These are phyloP conservation scores for Mycena belliarum DNA, from an alignment of 768 basidiomycete species.

Conservation along the genomic window DNA sequence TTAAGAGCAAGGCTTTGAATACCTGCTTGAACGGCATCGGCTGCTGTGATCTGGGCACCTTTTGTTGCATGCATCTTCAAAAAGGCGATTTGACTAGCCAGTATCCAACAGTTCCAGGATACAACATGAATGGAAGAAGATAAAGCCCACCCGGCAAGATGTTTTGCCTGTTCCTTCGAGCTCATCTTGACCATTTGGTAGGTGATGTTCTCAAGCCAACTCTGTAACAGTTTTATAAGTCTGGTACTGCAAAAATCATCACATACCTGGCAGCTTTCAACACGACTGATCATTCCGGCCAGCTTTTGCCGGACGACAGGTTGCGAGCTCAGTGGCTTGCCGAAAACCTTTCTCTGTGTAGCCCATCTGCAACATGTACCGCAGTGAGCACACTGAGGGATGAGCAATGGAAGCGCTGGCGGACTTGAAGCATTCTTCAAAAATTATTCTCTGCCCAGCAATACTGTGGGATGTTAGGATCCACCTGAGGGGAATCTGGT, in stretches of 20 bases:
- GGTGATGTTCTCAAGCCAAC: slow-evolving; percentile 83
- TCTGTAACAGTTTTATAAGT: too few relatives aligned
- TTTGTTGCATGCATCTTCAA: slow-evolving; percentile 70
- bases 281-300: slow-evolving; percentile 70
- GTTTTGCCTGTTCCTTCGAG: slow-evolving; percentile 74
- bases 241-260: too few relatives aligned
- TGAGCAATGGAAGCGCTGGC: slow-evolving; percentile 21
- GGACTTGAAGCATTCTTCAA: slow-evolving; percentile 55
- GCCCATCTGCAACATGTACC: slow-evolving; percentile 68
- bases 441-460: slow-evolving; percentile 54
- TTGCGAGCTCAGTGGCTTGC: slow-evolving; percentile 81
- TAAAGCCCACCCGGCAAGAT: slow-evolving; percentile 67
- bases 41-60: slow-evolving; percentile 63
- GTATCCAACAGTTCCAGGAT: too few relatives aligned
- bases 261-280: slow-evolving; percentile 75
- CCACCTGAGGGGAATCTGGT: slow-evolving; percentile 69
- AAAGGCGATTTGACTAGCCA: slow-evolving; percentile 66
- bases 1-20: not conserved
- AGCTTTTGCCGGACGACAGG: slow-evolving; percentile 89
- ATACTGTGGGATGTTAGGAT: slow-evolving; percentile 68
- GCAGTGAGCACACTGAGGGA: not conserved
- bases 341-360: slow-evolving; percentile 86
- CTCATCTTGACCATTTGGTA: slow-evolving; percentile 87
- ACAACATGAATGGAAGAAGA: too few relatives aligned
- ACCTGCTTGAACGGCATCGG: slow-evolving; percentile 65